phyloP scores from a whole-genome alignment of 179 eudicot genomes.

The Dionaea muscipula region DNA sequence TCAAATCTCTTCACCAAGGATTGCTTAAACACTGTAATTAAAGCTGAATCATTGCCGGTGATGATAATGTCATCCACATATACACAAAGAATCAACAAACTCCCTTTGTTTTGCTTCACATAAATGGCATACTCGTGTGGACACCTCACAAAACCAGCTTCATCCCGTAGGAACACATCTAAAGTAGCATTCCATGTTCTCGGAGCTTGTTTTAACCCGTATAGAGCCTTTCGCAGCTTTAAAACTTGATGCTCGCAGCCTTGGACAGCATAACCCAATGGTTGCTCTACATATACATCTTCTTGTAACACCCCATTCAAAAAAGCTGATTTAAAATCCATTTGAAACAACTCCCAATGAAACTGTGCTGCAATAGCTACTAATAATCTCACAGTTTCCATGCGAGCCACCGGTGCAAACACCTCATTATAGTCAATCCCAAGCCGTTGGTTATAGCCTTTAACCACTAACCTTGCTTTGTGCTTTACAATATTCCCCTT shows the following conservation, averaged over 20 bases:
- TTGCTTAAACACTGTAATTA: background rate
- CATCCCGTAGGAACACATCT: background rate
- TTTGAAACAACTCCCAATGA: background rate
- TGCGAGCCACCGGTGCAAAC: constrained; percentile 1
- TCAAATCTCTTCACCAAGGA: background rate
- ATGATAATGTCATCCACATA: constrained; percentile 6
- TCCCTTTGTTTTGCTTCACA: background rate
- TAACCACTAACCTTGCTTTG: constrained; percentile 8
- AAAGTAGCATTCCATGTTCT: constrained; percentile 4
- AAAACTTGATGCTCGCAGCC: background rate
- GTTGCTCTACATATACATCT: constrained; percentile 3
- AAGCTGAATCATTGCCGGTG: background rate
- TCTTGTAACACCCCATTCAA: background rate
- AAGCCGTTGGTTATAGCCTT: background rate
- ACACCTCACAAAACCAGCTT: background rate
- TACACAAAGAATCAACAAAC: too few species aligned
- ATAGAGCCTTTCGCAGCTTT: constrained; percentile 5
- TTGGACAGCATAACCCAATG: background rate
- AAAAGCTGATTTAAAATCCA: background rate
- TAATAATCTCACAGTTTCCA: background rate
- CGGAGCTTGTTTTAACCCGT: constrained; percentile 7
- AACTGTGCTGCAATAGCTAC: background rate
- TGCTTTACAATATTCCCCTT: background rate
- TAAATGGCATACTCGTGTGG: background rate
- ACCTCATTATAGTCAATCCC: constrained; percentile 2